Conservation (phyloP, 495 filamentous ascomycete genomes). For the Neohortaea acidophila region DNA sequence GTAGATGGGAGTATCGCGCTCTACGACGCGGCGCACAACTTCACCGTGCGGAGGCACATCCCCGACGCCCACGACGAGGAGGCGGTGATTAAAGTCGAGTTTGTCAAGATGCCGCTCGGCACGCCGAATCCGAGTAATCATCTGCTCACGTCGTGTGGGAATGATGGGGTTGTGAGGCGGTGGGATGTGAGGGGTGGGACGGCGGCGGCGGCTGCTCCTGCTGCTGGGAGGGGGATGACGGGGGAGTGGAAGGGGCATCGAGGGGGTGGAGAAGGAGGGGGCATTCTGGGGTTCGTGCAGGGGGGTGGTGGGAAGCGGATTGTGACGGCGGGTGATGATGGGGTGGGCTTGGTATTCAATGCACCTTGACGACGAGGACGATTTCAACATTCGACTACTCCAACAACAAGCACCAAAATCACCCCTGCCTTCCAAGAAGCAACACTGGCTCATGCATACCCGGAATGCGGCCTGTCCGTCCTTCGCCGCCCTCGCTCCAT, state of each 20-base stretch:
- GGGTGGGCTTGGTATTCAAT: constrained; percentile 16
- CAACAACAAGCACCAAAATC: too few species aligned
- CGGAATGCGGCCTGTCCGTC: not conserved
- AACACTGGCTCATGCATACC: not conserved
- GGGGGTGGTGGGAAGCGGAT: constrained; percentile 16
- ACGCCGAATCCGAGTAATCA: constrained; percentile 30
- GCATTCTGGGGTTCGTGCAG: constrained; percentile 21
- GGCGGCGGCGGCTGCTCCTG: too few species aligned
- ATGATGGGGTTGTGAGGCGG: constrained; percentile 72
- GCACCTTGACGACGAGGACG: constrained; percentile 7
- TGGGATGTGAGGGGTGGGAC: constrained; percentile 82
- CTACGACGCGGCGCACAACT: constrained; percentile 70
- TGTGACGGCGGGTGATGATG: constrained; percentile 23
- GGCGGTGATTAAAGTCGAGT: constrained; percentile 84
- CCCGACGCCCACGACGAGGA: constrained; percentile 65
- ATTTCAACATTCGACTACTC: too few species aligned
- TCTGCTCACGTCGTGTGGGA: constrained; percentile 65
- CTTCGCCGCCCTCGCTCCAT: constrained; percentile 5
- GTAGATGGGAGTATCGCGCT: constrained; percentile 85
- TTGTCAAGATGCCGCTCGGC: constrained; percentile 37
- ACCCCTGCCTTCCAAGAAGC: too few species aligned
- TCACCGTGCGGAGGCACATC: constrained; percentile 67
- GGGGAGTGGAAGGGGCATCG: constrained; percentile 23
- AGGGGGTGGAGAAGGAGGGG: constrained; percentile 22
- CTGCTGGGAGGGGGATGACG: constrained; percentile 26